Base-by-base conservation (phyloP, 148 eudicot species). In the Dysphania ambrosioides region DNA sequence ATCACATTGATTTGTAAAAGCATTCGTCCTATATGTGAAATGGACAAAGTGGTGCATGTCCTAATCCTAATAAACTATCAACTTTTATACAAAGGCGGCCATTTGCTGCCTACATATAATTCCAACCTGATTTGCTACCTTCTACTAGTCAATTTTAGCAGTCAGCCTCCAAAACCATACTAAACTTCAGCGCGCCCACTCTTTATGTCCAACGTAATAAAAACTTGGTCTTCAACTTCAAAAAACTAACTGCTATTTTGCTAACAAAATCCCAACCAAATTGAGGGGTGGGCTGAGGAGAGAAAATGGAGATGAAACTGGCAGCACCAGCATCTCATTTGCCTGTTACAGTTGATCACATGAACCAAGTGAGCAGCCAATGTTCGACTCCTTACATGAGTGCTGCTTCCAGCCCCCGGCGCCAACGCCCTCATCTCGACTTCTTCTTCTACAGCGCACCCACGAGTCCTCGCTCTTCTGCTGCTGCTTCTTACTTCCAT, bases 381-480 rank as follows among this genome's bases (percentile, higher is more conserved):
- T 73, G 59, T 67, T 68, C 79, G 0, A 67, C 73, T 5, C 79
- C 79, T 3, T 76, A 68, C 67, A 76, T 76, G 19, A 89, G 82
- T 70, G 82, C 83, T 27, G 83, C 87, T 11, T 72, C 88, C 9
- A 81, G 84, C 75, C 90, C 97, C 19, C 83, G 31, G 32, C 32
- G 32, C 10, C 40, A 30, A 58, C 58, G 32, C 7, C 18, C 63
- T 30, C 68, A 64, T 16, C 65, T 73, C 72, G 61, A 73, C 26
- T 55, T 75, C 75, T 83, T 84, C 87, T 86, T 79, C 87, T 76
- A 72, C 57, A 88, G 91, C 68, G 88, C 84, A 62, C 88, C 89
- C 65, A 69, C 85, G 67, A 80, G 85, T 80, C 87, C 91, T 53
- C 78, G 83, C 49, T 60, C 87, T 70, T 42, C 77, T 57, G n/a